phyloP scores from a whole-genome alignment of 768 basidiomycete species.

The Collybia mongolica region DNA sequence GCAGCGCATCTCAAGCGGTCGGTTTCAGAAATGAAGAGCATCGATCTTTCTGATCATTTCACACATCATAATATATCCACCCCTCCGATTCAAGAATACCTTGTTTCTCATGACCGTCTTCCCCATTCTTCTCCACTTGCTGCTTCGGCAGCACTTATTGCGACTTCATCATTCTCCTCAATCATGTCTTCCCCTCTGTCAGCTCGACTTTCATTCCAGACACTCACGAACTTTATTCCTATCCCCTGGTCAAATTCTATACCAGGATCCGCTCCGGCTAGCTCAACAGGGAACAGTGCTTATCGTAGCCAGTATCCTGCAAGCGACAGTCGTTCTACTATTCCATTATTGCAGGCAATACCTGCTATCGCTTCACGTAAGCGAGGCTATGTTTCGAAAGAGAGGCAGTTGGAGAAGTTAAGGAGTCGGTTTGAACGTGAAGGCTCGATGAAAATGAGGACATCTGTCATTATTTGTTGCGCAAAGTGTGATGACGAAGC shows the following conservation, averaged over 20 bases:
- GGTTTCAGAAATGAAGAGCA: slow-evolving; percentile 38
- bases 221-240: slow-evolving; percentile 60
- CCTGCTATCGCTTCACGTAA: slow-evolving; percentile 9
- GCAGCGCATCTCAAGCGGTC: slow-evolving; percentile 22
- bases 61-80: slow-evolving; percentile 14
- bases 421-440: slow-evolving; percentile 50
- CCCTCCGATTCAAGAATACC: slow-evolving; percentile 18
- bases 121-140: slow-evolving; percentile 4
- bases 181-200: slow-evolving; percentile 52
- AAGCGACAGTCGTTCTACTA: slow-evolving; percentile 1
- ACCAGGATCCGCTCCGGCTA: slow-evolving; percentile 1
- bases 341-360: background rate
- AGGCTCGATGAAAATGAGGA: slow-evolving; percentile 24
- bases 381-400: slow-evolving; percentile 55
- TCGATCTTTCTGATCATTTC: slow-evolving; percentile 30
- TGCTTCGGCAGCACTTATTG: slow-evolving; percentile 6
- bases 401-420: slow-evolving; percentile 66
- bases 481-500: slow-evolving; percentile 36
- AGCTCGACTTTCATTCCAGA: slow-evolving; percentile 58
- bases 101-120: slow-evolving; percentile 8
- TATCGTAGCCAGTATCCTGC: background rate
- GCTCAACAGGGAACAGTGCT: background rate
- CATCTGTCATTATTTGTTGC: slow-evolving; percentile 29
- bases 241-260: slow-evolving; percentile 48
- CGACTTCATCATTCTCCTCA: slow-evolving; percentile 41